Evolutionary conservation across 805 yeast species (phyloP).

Genomic region (Pichia cephalocereana): DNA sequence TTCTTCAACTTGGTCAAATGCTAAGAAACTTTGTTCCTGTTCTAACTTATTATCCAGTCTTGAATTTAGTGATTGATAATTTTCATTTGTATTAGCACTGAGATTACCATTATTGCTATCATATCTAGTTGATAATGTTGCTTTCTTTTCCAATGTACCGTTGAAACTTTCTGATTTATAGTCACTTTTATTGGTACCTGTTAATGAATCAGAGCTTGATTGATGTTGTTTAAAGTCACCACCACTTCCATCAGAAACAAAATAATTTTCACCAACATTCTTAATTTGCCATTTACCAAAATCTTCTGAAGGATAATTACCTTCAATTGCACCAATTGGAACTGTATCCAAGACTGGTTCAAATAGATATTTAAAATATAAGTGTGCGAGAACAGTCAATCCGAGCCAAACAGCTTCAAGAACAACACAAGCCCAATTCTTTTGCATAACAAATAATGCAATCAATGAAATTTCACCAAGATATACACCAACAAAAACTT

Average conservation of each 20-base stretch:
- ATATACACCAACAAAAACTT: constrained; percentile 62
- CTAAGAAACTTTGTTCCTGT: not conserved
- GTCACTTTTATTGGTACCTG: not conserved
- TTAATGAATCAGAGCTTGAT: not conserved
- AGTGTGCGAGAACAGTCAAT: constrained; percentile 50
- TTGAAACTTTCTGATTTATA: not conserved
- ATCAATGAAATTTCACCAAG: constrained; percentile 60
- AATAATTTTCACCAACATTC: constrained; percentile 22
- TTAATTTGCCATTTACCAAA: constrained; percentile 55
- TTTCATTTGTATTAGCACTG: too few relatives aligned
- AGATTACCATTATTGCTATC: not conserved
- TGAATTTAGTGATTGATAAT: too few relatives aligned
- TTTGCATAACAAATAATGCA: constrained; percentile 67
- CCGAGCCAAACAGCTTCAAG: constrained; percentile 53
- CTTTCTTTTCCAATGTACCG: constrained; percentile 3
- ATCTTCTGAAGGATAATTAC: constrained; percentile 50
- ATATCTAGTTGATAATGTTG: not conserved
- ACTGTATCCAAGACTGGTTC: constrained; percentile 58
- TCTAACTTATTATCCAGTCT: not conserved
- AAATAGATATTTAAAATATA: constrained; percentile 50
- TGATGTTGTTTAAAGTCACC: constrained; percentile 1
- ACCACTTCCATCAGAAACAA: constrained; percentile 10
- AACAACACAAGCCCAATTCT: constrained; percentile 72
- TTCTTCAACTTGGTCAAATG: not conserved
- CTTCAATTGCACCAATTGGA: constrained; percentile 54